Evolutionary conservation across 139 green algal species (phyloP).

Genomic region (Chlorella sp.): DNA sequence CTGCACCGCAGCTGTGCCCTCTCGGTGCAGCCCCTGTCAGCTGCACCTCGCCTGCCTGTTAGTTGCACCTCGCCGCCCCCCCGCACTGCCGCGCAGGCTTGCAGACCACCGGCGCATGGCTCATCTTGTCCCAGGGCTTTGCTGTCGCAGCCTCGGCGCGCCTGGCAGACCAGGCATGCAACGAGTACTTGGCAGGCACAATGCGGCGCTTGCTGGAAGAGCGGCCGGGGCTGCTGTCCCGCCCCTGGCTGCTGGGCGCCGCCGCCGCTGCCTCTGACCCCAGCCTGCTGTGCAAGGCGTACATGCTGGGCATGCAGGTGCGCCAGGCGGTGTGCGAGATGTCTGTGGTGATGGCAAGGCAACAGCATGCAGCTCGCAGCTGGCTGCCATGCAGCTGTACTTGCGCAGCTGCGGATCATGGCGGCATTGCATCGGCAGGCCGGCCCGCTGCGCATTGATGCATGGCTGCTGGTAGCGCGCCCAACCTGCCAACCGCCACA

Average conservation of each 20-base stretch:
- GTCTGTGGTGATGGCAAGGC: not conserved
- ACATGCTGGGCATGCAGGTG: not conserved
- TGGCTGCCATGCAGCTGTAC: not conserved
- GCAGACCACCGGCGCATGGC: slow-evolving; percentile 4
- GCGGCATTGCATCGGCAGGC: too few species aligned
- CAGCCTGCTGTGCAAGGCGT: not conserved
- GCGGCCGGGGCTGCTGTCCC: not conserved
- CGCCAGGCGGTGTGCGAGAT: not conserved
- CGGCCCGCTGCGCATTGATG: too few species aligned
- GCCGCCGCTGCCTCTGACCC: not conserved
- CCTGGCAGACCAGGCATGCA: not conserved
- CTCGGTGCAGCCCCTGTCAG: not conserved
- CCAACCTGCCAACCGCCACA: not conserved
- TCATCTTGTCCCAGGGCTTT: slow-evolving; percentile 4
- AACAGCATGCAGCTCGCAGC: not conserved
- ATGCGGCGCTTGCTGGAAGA: not conserved
- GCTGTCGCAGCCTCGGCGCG: not conserved
- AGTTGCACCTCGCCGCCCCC: not conserved
- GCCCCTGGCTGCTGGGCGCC: not conserved
- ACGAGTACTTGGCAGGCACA: not conserved
- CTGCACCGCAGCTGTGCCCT: not conserved
- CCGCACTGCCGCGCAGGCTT: not conserved
- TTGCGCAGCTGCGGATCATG: too few species aligned
- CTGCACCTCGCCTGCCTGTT: too few species aligned
- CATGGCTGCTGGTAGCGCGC: too few species aligned